Base-by-base conservation (phyloP, 78 protist species). In the Monosiga brevicollis region DNA sequence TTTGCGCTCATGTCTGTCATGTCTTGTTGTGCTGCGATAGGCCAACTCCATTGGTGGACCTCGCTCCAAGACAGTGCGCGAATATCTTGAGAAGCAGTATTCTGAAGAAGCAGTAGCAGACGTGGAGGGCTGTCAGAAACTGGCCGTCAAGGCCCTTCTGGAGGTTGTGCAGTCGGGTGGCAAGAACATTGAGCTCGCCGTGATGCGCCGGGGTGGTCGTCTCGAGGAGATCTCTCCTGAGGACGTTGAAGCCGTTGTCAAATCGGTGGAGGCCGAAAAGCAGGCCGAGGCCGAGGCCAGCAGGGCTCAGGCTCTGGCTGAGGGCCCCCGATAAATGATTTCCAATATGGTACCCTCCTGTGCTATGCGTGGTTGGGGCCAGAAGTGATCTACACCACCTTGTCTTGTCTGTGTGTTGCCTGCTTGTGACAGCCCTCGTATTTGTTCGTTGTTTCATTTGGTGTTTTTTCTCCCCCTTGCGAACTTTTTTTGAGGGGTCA, bases 101-200 rank as follows among this genome's bases (percentile, higher is more conserved):
- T 79, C 80, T 42, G 97, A 93, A 22, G 87, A 42, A 2, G 74
- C 42, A 42, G 84, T 84, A 15, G 84, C 42, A 2, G 42, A 38
- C 71, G 91, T 87, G 49, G 87, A 88, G 2, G 99, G 84, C 32
- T 74, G 97, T 32, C 83, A 94, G 42, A 87, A 88, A 71, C 93
- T 98, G 29, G 97, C 99, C 26, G 87, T 97, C 83, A 85, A 78
- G 78, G 95, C 99, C 2, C 92, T 98, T 49, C 79, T 98, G 43
- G 99, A 98, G 93, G 93, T 90, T 38, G 99, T 97, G 32, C 99
- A 98, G 79, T 81, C 94, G 35, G 98, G 98, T 35, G 83, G 89
- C 71, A 91, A 94, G 83, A 95, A 95, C 87, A 94, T 97, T 70
- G 99, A 97, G 90, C 70, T 97, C 36, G 95, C 95, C 37, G 85